Percentiles rank a stretch among this genome's conserved stretches.
Conservation (phyloP, 495 filamentous ascomycete genomes). For the Pseudomonodictys pantanalensis region DNA sequence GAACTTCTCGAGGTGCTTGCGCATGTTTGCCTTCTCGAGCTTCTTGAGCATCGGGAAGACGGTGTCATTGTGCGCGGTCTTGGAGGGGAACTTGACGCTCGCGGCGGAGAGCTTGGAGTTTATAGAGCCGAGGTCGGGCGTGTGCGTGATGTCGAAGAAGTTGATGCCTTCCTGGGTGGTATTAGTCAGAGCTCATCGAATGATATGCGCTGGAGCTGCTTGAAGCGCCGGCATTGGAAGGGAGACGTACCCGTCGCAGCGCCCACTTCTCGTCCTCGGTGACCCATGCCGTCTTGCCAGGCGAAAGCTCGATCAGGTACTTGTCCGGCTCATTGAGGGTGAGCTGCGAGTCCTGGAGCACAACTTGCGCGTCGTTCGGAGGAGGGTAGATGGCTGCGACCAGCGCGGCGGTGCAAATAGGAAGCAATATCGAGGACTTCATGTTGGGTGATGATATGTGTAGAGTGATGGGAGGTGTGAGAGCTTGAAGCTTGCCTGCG, state of each 20-base stretch:
- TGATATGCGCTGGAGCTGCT: not conserved
- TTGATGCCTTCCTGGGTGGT: constrained; percentile 67
- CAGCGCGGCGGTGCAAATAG: constrained; percentile 21
- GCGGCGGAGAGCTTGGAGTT: constrained; percentile 38
- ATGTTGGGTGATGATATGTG: constrained; percentile 7
- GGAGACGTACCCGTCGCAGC: constrained; percentile 67
- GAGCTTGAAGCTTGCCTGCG: not conserved
- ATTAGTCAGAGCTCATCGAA: constrained; percentile 23
- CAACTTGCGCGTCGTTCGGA: constrained; percentile 18
- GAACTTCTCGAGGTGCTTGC: constrained; percentile 59
- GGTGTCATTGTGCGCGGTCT: constrained; percentile 63
- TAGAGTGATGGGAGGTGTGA: not conserved
- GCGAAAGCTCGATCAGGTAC: constrained; percentile 82
- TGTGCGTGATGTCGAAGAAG: constrained; percentile 93
- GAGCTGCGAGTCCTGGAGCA: constrained; percentile 21
- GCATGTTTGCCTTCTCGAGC: constrained; percentile 75
- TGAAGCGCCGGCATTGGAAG: not conserved
- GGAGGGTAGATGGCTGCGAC: constrained; percentile 20
- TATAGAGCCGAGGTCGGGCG: constrained; percentile 54
- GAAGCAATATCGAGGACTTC: constrained; percentile 27
- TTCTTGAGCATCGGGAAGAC: constrained; percentile 62
- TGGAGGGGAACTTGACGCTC: constrained; percentile 61
- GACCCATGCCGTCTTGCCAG: constrained; percentile 80
- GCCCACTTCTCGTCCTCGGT: constrained; percentile 95
- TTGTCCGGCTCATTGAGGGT: constrained; percentile 42